Conservation (phyloP, 75 land plant genomes). For the Pinus taeda region DNA sequence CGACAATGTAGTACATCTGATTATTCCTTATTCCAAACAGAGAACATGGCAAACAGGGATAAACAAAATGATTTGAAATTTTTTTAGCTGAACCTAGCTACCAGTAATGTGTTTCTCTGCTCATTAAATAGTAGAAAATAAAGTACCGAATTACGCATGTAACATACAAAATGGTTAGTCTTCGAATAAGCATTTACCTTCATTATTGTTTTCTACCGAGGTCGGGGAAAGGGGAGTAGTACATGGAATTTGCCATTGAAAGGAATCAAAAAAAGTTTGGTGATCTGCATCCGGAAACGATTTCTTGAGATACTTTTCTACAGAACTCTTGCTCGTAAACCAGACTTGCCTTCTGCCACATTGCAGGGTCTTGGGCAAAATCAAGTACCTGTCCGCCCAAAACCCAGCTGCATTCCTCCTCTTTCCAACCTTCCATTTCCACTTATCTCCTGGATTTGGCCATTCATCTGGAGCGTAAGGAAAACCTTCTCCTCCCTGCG, state of each 20-base stretch:
- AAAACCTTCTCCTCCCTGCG: conserved; percentile 47
- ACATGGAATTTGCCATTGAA: conserved; percentile 57
- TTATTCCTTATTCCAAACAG: too few species aligned
- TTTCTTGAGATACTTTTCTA: conserved; percentile 31
- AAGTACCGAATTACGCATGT: neutral
- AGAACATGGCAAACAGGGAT: too few species aligned
- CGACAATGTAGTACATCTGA: too few species aligned
- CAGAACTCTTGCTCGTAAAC: conserved; percentile 46
- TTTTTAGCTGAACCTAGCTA: too few species aligned
- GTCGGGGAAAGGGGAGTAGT: neutral
- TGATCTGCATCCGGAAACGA: conserved; percentile 42
- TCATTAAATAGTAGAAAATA: too few species aligned
- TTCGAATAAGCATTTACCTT: neutral
- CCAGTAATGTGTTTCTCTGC: too few species aligned
- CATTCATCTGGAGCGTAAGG: conserved; percentile 75
- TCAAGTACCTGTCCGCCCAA: conserved; percentile 49
- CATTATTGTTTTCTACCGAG: neutral
- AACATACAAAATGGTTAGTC: neutral
- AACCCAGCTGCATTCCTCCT: conserved; percentile 28
- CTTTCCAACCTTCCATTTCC: conserved; percentile 72
- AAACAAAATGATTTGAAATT: too few species aligned
- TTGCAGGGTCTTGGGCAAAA: conserved; percentile 25
- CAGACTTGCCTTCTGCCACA: neutral
- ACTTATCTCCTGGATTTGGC: conserved; percentile 62
- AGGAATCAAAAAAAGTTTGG: conserved; percentile 55